Evolutionary conservation across 805 yeast genomes (phyloP).

Genomic region (Kluyveromyces dobzhanskii): DNA sequence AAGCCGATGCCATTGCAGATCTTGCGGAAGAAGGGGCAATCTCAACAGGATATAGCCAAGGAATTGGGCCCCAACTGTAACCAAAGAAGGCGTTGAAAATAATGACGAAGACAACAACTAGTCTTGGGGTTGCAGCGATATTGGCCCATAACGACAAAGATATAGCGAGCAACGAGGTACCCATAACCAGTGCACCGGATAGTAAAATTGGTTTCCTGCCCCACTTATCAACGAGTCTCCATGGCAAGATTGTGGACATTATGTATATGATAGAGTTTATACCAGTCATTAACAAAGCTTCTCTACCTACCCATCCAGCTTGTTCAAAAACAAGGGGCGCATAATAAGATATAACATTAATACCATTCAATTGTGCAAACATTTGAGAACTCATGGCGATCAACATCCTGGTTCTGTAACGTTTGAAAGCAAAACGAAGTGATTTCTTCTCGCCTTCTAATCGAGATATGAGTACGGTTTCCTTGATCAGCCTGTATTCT

Average conservation of each 20-base stretch:
- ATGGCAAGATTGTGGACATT: slow-evolving; percentile 72
- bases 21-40: slow-evolving; percentile 78
- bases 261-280: slow-evolving; percentile 56
- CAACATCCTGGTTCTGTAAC: slow-evolving; percentile 68
- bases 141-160: slow-evolving; percentile 51
- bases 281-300: slow-evolving; percentile 88
- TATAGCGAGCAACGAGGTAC: slow-evolving; percentile 54
- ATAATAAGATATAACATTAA: slow-evolving; percentile 85
- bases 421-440: slow-evolving; percentile 64
- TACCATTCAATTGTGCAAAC: slow-evolving; percentile 91
- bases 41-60: slow-evolving; percentile 84
- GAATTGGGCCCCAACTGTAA: slow-evolving; percentile 89
- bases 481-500: slow-evolving; percentile 77
- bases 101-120: slow-evolving; percentile 71
- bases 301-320: slow-evolving; percentile 89
- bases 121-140: slow-evolving; percentile 47
- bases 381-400: slow-evolving; percentile 87
- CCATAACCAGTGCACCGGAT: slow-evolving; percentile 76
- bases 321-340: slow-evolving; percentile 92
- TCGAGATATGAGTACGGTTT: slow-evolving; percentile 64
- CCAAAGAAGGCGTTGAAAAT: slow-evolving; percentile 81
- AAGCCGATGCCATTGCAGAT: slow-evolving; percentile 82
- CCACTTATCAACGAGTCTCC: slow-evolving; percentile 87
- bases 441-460: slow-evolving; percentile 70
- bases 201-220: slow-evolving; percentile 82